A percentile compares a stretch with the other conserved stretches of the same genome.
phyloP scores from a whole-genome alignment of 2,329 filamentous ascomycete species.

The Hymenoscyphus occultus region DNA sequence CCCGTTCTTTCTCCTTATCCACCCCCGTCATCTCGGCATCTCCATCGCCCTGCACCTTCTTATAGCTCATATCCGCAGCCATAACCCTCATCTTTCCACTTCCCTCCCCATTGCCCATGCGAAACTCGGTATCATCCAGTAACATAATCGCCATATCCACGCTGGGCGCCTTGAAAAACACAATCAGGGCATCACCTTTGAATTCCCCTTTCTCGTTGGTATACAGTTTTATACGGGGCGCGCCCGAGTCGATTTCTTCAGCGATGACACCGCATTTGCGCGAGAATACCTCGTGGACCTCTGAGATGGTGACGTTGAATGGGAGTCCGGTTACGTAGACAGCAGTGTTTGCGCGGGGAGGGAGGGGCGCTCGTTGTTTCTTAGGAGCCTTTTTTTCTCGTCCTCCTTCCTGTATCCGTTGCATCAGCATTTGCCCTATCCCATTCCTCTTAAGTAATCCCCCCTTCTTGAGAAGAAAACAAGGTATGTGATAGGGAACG shows the following conservation, averaged over 20 bases:
- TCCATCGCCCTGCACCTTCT: conserved; percentile 69
- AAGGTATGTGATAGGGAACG: conserved; percentile 24
- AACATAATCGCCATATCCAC: conserved; percentile 80
- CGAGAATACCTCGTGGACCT: conserved; percentile 81
- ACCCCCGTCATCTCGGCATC: conserved; percentile 35
- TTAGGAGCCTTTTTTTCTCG: conserved; percentile 35
- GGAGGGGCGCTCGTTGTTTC: conserved; percentile 36
- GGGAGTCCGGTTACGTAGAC: conserved; percentile 91
- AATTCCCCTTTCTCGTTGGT: conserved; percentile 75
- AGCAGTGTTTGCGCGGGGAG: conserved; percentile 70
- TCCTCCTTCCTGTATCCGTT: conserved; percentile 31
- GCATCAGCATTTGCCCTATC: not conserved
- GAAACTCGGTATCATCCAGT: conserved; percentile 78
- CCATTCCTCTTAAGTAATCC: not conserved
- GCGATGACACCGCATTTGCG: conserved; percentile 85
- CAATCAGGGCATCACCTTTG: conserved; percentile 89
- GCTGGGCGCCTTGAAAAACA: conserved; percentile 95
- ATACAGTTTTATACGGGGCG: conserved; percentile 91
- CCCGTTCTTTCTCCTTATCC: conserved; percentile 39
- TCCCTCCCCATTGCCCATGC: conserved; percentile 50
- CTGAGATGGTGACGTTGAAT: conserved; percentile 70
- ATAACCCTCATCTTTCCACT: conserved; percentile 73
- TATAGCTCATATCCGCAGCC: conserved; percentile 85
- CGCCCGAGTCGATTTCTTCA: conserved; percentile 86
- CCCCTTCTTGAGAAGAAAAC: not conserved